These are phyloP conservation scores for Cladosporium halotolerans DNA, from an alignment of 2,329 filamentous ascomycete species.

Conservation along the genomic window DNA sequence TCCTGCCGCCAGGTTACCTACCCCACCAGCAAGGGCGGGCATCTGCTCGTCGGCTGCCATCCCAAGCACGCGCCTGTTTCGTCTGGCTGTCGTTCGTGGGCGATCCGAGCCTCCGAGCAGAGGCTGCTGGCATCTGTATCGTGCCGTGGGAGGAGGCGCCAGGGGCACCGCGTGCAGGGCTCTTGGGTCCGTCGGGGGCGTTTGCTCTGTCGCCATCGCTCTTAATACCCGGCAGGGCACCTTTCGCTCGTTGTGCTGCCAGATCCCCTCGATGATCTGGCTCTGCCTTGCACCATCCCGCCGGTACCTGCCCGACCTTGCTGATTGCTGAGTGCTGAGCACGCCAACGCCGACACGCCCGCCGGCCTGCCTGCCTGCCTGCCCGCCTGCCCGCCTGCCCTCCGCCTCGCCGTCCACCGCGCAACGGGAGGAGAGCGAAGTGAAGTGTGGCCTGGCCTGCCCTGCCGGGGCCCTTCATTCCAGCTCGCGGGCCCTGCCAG, in stretches of 20 bases:
- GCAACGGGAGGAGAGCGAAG: not conserved
- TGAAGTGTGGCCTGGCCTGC: not conserved
- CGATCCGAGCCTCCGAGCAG: conserved; percentile 10
- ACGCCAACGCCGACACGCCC: too few species aligned
- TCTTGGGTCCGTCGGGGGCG: conserved; percentile 11
- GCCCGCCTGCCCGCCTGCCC: not conserved
- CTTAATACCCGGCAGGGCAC: conserved; percentile 12
- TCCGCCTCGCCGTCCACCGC: not conserved
- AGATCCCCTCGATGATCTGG: conserved; percentile 10
- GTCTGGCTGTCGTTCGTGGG: conserved; percentile 3
- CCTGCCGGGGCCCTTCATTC: not conserved
- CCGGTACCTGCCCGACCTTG: conserved; percentile 7
- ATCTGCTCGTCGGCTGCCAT: conserved; percentile 3
- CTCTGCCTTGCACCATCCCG: conserved; percentile 3
- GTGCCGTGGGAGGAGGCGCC: conserved; percentile 12
- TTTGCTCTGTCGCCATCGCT: conserved; percentile 11
- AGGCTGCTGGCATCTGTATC: conserved; percentile 10
- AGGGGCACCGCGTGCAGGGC: conserved; percentile 11
- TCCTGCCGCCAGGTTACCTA: conserved; percentile 11
- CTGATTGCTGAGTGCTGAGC: not conserved
- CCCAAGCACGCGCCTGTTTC: conserved; percentile 11
- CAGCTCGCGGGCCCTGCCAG: conserved; percentile 8
- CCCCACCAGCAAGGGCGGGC: conserved; percentile 11
- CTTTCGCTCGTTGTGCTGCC: conserved; percentile 8
- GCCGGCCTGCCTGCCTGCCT: not conserved